Evolutionary conservation across 1,139 yeast species (phyloP).

Genomic region (Meyerozyma guilliermondii): DNA sequence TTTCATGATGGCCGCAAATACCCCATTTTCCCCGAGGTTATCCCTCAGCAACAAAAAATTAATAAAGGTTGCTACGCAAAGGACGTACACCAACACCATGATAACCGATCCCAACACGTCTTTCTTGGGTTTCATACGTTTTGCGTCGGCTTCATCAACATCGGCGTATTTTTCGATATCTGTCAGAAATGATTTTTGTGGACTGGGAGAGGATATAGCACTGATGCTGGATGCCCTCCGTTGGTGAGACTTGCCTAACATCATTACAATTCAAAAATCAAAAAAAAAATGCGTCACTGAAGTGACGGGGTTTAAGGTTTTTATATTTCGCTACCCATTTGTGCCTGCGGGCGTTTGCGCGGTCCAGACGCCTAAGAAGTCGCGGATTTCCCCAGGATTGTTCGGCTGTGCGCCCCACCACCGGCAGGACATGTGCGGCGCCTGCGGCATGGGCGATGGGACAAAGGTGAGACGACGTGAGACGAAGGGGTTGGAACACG

Average conservation of each 20-base stretch:
- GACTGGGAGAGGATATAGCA: background rate
- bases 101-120: background rate
- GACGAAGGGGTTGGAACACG: background rate
- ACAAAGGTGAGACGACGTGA: too few species aligned
- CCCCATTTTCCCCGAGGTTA: background rate
- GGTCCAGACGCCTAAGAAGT: background rate
- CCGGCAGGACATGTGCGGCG: background rate
- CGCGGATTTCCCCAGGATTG: conserved; percentile 2
- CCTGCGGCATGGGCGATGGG: background rate
- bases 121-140: background rate
- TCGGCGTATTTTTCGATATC: conserved; percentile 13
- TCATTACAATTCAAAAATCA: background rate
- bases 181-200: conserved; percentile 10
- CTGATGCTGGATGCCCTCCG: conserved; percentile 1
- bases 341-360: background rate
- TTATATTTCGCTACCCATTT: background rate
- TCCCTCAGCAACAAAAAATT: conserved; percentile 6
- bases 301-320: background rate
- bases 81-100: conserved; percentile 1
- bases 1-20: background rate
- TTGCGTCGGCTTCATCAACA: background rate
- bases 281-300: background rate
- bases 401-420: conserved; percentile 1
- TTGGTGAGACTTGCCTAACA: conserved; percentile 1
- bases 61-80: conserved; percentile 3